Percentiles rank a stretch among this genome's conserved stretches.
Evolutionary conservation across 768 basidiomycete species (phyloP).

Genomic region (Paxillus involutus): DNA sequence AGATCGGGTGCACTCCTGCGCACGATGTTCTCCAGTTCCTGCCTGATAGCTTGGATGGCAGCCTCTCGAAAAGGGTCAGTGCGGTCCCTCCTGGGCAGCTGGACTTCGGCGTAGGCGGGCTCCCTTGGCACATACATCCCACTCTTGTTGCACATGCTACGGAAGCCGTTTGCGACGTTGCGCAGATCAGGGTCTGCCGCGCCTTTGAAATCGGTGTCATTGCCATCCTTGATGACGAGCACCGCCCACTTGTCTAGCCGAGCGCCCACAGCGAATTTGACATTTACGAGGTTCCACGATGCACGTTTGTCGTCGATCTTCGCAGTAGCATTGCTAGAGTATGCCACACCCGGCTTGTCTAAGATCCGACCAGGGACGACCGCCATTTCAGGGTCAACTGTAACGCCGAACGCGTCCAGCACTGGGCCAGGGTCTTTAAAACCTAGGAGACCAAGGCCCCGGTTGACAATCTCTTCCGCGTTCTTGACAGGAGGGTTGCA

Average conservation of each 20-base stretch:
- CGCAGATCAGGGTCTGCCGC: conserved; percentile 49
- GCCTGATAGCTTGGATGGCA: conserved; percentile 45
- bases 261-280: conserved; percentile 56
- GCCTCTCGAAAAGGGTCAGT: conserved; percentile 48
- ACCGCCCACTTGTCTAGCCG: conserved; percentile 61
- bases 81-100: conserved; percentile 43
- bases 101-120: conserved; percentile 39
- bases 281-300: conserved; percentile 45
- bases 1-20: conserved; percentile 34
- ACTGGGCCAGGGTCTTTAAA: conserved; percentile 24
- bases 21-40: conserved; percentile 32
- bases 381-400: conserved; percentile 41
- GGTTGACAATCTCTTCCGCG: conserved; percentile 33
- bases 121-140: conserved; percentile 52
- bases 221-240: conserved; percentile 58
- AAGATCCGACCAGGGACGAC: conserved; percentile 47
- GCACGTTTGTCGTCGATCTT: conserved; percentile 36
- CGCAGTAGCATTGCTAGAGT: conserved; percentile 29
- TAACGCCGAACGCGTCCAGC: conserved; percentile 39
- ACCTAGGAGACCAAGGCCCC: conserved; percentile 39
- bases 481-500: conserved; percentile 42
- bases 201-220: conserved; percentile 44
- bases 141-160: conserved; percentile 52
- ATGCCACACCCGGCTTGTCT: conserved; percentile 36
- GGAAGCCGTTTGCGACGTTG: conserved; percentile 47